Conservation (phyloP, 2,329 filamentous ascomycete species). For the Botrytis paeoniae region DNA sequence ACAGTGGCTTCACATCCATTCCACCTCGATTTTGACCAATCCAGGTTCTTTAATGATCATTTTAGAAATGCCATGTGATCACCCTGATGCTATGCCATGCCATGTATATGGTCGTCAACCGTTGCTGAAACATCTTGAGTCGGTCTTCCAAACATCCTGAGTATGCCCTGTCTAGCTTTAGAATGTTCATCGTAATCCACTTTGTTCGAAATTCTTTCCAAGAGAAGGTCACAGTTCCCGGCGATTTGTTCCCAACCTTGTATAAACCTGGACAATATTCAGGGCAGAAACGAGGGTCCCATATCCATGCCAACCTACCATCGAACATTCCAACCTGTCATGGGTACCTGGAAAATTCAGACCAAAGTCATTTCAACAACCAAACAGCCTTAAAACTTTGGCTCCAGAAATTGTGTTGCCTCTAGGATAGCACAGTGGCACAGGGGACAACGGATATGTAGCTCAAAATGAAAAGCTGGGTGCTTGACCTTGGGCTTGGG, state of each 20-base stretch:
- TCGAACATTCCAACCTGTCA: constrained; percentile 13
- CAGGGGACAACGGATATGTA: background rate
- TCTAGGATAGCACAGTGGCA: constrained; percentile 7
- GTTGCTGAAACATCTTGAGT: constrained; percentile 25
- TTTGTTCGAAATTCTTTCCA: constrained; percentile 18
- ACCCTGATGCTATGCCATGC: constrained; percentile 5
- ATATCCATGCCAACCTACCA: constrained; percentile 11
- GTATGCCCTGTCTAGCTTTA: constrained; percentile 14
- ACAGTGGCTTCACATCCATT: constrained; percentile 13
- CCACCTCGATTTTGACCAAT: constrained; percentile 16
- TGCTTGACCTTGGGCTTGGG: constrained; percentile 3
- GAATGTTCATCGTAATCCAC: constrained; percentile 19
- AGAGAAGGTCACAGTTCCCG: constrained; percentile 22
- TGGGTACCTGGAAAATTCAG: background rate
- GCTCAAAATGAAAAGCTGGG: constrained; percentile 5
- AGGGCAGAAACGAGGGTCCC: constrained; percentile 10
- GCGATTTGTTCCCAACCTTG: constrained; percentile 23
- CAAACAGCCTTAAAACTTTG: constrained; percentile 4
- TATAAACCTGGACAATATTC: constrained; percentile 15
- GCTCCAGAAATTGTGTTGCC: background rate
- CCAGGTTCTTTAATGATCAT: background rate
- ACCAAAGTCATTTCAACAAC: background rate
- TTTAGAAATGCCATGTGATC: background rate
- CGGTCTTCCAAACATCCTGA: constrained; percentile 9
- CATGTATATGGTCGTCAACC: constrained; percentile 10